Evolutionary conservation across 2,329 filamentous ascomycete genomes (phyloP), one percentile per base, ranked within the genome.

Genomic region (Monosporascus sp.): DNA sequence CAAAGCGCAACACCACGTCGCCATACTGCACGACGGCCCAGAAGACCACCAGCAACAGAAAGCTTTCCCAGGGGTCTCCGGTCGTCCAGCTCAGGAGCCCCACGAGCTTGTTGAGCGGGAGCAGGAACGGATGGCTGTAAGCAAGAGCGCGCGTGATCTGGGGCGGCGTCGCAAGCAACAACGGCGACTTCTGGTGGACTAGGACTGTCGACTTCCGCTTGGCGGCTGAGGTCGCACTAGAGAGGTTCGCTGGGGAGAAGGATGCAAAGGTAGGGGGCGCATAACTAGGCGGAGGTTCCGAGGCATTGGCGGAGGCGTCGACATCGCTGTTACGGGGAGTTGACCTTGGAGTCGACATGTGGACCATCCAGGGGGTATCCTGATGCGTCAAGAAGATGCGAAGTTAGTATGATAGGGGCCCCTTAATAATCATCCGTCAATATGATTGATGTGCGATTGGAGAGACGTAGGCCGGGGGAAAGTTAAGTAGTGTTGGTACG

Each of bases 51-150:
- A 99, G 80, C 34, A 99, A 70, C 56, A 99, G 76, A 66, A 97
- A 99, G 76, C 92, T 97, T 76, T 97, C 91, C 93, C 93, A 99
- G 0, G 92, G 85, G 68, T 99, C 94, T 39, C 83, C 88, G 1
- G 88, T 92, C 8, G 90, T 96, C 94, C 94, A 99, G 73, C 89
- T 96, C 57, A 99, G 67, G 56, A 99, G 75, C 0, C 93, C 94
- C 3, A 82, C 87, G 17, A 96, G 72, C 66, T 88, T 89, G 69
- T 97, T 97, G 53, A 97, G 76, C 6, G 92, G 91, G 7, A 96
- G 76, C 7, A 99, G 78, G 68, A 97, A 97, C 0, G 94, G 92
- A 68, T 99, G 93, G 58, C 92, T 96, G 69, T 97, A 97, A 58
- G 93, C 93, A 55, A 99, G 80, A 15, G 93, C 92, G 62, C 94